phyloP scores from a whole-genome alignment of 352 stramenopile genomes.

The Phytophthora niederhauseri region DNA sequence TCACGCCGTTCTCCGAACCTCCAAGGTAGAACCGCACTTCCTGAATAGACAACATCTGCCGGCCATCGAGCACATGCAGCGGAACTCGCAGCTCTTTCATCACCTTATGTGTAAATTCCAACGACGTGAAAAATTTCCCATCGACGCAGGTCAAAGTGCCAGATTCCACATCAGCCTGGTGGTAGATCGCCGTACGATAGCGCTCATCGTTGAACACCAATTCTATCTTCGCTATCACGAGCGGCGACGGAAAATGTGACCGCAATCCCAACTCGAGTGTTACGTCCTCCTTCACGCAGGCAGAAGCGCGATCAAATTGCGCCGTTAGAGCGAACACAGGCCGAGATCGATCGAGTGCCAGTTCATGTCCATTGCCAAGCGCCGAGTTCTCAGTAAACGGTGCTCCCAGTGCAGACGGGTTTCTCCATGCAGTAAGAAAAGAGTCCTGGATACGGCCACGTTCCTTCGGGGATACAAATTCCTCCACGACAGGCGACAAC shows the following conservation, averaged over 20 bases:
- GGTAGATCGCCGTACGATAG: constrained; percentile 69
- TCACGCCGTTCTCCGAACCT: constrained; percentile 9
- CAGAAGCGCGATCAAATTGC: constrained; percentile 69
- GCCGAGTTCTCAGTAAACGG: constrained; percentile 48
- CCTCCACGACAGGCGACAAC: constrained; percentile 70
- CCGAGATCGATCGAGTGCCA: constrained; percentile 58
- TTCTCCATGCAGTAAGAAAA: constrained; percentile 69
- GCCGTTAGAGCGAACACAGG: constrained; percentile 54
- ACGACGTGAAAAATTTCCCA: constrained; percentile 47
- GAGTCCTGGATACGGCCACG: constrained; percentile 61
- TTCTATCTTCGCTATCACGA: constrained; percentile 70
- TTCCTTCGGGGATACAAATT: constrained; percentile 66
- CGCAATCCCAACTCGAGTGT: constrained; percentile 53
- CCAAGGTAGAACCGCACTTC: constrained; percentile 69
- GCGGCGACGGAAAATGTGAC: constrained; percentile 58
- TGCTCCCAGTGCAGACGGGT: constrained; percentile 42
- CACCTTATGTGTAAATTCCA: constrained; percentile 55
- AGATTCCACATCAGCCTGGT: constrained; percentile 35
- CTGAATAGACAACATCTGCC: constrained; percentile 61
- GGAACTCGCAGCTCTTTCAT: constrained; percentile 48
- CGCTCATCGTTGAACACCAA: constrained; percentile 78
- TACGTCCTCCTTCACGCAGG: constrained; percentile 72
- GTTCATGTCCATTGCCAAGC: constrained; percentile 50
- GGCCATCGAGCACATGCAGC: constrained; percentile 60
- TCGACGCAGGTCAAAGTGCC: constrained; percentile 24